These are phyloP conservation scores for Albizia julibrissin DNA, from an alignment of 306 rosid species.

Conservation along the genomic window DNA sequence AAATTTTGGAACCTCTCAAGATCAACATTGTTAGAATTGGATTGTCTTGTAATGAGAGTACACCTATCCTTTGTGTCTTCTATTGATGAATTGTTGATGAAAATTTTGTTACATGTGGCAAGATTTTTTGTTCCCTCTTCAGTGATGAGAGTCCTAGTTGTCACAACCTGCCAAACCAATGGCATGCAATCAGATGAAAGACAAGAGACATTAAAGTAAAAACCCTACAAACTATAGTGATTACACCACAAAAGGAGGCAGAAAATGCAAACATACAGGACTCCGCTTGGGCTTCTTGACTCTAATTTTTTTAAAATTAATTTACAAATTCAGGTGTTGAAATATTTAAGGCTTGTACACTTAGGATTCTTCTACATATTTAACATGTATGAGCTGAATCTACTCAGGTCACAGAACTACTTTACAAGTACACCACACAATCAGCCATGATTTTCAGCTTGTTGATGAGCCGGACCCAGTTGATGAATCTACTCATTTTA, in stretches of 20 bases:
- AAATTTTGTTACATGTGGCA: constrained; percentile 37
- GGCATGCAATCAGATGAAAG: constrained; percentile 30
- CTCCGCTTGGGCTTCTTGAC: background rate
- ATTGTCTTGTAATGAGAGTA: constrained; percentile 36
- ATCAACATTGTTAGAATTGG: constrained; percentile 24
- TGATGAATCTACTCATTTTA: background rate
- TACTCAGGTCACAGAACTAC: background rate
- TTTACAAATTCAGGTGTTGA: background rate
- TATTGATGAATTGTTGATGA: constrained; percentile 35
- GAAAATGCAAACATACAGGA: background rate
- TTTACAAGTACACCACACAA: background rate
- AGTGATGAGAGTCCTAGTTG: constrained; percentile 31
- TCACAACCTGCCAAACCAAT: constrained; percentile 46
- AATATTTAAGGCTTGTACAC: background rate
- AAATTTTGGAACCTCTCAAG: constrained; percentile 43
- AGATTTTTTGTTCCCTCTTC: constrained; percentile 33
- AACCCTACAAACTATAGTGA: constrained; percentile 24
- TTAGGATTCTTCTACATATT: background rate
- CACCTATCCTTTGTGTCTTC: constrained; percentile 27
- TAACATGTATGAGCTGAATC: background rate
- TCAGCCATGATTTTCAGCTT: background rate
- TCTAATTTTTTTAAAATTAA: background rate
- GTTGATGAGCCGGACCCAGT: background rate
- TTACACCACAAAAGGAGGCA: background rate
- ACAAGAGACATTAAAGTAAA: constrained; percentile 17